Conservation (phyloP, 768 basidiomycete genomes). For the Lenzites betulinus region DNA sequence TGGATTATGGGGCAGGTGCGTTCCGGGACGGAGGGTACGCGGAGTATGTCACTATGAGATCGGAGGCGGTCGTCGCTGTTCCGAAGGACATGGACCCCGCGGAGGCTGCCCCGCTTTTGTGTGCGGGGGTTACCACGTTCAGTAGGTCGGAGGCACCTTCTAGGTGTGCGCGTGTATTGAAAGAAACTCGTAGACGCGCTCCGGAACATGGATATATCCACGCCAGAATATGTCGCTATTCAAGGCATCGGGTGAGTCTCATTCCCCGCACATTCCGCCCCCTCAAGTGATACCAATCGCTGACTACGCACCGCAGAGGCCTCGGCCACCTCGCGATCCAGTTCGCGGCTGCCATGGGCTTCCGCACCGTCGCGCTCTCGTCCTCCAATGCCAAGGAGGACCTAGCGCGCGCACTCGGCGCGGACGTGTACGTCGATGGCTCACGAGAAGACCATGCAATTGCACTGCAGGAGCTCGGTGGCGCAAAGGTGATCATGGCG, state of each 20-base stretch:
- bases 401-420: slow-evolving; percentile 39
- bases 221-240: slow-evolving; percentile 42
- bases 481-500: slow-evolving; percentile 38
- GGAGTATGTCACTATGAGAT: slow-evolving; percentile 30
- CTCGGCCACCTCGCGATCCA: slow-evolving; percentile 39
- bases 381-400: slow-evolving; percentile 33
- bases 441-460: slow-evolving; percentile 30
- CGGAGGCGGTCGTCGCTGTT: slow-evolving; percentile 30
- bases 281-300: background rate
- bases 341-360: slow-evolving; percentile 39
- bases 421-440: slow-evolving; percentile 39
- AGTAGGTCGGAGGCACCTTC: slow-evolving; percentile 62
- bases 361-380: slow-evolving; percentile 38
- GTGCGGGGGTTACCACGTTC: slow-evolving; percentile 42
- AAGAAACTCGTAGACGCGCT: slow-evolving; percentile 19
- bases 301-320: slow-evolving; percentile 19
- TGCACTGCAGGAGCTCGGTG: slow-evolving; percentile 37
- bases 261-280: background rate
- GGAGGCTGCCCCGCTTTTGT: slow-evolving; percentile 35
- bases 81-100: slow-evolving; percentile 30
- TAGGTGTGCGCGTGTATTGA: slow-evolving; percentile 45
- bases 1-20: slow-evolving; percentile 21
- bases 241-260: slow-evolving; percentile 37
- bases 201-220: slow-evolving; percentile 31
- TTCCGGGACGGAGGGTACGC: slow-evolving; percentile 32